Percentiles rank a stretch among this genome's conserved stretches.
Evolutionary conservation across 202 grass and related monocot species (phyloP).

Genomic region (Schoenoplectus triqueter): DNA sequence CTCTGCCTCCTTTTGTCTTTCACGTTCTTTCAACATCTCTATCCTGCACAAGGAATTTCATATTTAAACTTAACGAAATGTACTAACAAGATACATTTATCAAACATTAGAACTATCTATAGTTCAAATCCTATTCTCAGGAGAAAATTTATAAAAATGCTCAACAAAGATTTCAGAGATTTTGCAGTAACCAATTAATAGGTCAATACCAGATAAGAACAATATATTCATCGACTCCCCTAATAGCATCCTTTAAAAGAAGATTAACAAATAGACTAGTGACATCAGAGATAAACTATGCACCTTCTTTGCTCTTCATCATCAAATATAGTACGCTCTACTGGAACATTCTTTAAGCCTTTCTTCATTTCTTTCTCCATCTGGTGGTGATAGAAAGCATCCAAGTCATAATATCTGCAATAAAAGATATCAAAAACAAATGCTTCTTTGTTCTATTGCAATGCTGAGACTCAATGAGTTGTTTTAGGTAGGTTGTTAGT

Average conservation of each 20-base stretch:
- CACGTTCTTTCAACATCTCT: slow-evolving; percentile 81
- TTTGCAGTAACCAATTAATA: background rate
- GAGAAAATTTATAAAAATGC: background rate
- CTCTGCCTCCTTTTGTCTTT: slow-evolving; percentile 86
- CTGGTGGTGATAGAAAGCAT: slow-evolving; percentile 69
- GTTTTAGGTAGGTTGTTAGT: slow-evolving; percentile 13
- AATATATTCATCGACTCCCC: background rate
- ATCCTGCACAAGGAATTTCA: slow-evolving; percentile 51
- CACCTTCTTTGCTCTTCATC: slow-evolving; percentile 93
- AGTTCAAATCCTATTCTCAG: background rate
- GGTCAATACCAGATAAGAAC: background rate
- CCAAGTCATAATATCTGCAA: slow-evolving; percentile 92
- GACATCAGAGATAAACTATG: slow-evolving; percentile 26
- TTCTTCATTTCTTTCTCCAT: slow-evolving; percentile 82
- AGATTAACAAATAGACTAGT: background rate
- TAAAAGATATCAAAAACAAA: slow-evolving; percentile 26
- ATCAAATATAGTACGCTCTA: slow-evolving; percentile 85
- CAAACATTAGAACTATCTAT: background rate
- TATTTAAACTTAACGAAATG: slow-evolving; percentile 28
- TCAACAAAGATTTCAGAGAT: background rate
- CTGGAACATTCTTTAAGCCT: slow-evolving; percentile 58
- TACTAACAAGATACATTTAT: background rate
- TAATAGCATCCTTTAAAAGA: background rate
- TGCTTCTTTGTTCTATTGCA: slow-evolving; percentile 4
- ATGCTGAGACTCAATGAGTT: background rate